Evolutionary conservation across 768 basidiomycete genomes (phyloP).

Genomic region (Kwoniella botswanensis): DNA sequence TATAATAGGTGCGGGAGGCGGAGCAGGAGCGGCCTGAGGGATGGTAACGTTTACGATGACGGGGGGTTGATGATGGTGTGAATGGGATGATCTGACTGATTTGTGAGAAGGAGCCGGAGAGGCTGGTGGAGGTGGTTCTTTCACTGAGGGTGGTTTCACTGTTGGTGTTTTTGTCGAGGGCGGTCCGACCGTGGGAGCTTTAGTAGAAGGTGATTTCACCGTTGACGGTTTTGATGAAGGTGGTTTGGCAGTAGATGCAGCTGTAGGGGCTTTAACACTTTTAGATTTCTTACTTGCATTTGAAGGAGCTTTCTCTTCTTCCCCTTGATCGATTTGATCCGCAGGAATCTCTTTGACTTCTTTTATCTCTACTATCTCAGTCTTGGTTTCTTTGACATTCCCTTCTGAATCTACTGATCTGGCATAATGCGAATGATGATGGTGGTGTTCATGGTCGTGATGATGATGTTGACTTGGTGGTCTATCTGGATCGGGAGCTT

Average conservation of each 20-base stretch:
- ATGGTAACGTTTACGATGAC: constrained; percentile 46
- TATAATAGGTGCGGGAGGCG: constrained; percentile 15
- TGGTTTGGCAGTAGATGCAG: not conserved
- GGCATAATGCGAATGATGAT: constrained; percentile 47
- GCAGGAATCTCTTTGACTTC: constrained; percentile 15
- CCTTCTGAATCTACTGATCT: constrained; percentile 29
- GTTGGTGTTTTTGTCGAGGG: not conserved
- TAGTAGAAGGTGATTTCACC: constrained; percentile 1
- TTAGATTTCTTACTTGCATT: constrained; percentile 3
- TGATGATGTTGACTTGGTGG: constrained; percentile 25
- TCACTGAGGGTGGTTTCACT: constrained; percentile 18
- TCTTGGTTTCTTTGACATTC: constrained; percentile 26
- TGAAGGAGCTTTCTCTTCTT: not conserved
- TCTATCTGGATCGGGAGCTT: not conserved
- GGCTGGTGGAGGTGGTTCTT: constrained; percentile 14
- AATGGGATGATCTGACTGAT: constrained; percentile 27
- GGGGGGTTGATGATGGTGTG: constrained; percentile 37
- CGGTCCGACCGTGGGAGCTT: not conserved
- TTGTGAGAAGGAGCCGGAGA: constrained; percentile 18
- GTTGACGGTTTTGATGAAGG: constrained; percentile 1
- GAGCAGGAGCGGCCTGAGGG: constrained; percentile 25
- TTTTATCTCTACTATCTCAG: constrained; percentile 22
- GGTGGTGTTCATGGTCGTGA: constrained; percentile 46
- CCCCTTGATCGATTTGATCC: not conserved
- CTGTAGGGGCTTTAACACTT: not conserved